phyloP scores from a whole-genome alignment of 2,329 filamentous ascomycete genomes.

The Basipetospora sp. region DNA sequence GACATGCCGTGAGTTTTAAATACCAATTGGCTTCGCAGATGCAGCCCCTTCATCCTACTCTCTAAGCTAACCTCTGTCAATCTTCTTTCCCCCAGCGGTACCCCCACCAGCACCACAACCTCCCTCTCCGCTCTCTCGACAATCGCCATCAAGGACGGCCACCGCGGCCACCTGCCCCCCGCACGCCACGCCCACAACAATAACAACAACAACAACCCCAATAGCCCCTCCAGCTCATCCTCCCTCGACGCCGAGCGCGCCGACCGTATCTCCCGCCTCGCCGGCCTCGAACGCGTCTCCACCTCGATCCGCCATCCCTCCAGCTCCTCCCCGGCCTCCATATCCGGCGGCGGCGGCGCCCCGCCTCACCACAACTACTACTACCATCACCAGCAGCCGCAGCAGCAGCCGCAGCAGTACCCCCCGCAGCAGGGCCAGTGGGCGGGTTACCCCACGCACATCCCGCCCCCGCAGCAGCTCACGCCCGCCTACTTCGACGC shows the following conservation, averaged over 20 bases:
- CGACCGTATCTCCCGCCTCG: constrained; percentile 85
- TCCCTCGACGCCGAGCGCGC: constrained; percentile 83
- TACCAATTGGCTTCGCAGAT: too few relatives aligned
- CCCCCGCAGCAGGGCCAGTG: too few relatives aligned
- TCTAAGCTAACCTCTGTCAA: too few relatives aligned
- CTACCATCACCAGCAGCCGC: constrained; percentile 1
- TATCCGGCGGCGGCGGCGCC: constrained; percentile 1
- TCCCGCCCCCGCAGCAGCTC: constrained; percentile 17
- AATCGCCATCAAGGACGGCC: constrained; percentile 90
- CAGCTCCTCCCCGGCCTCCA: constrained; percentile 7
- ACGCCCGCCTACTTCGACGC: constrained; percentile 68
- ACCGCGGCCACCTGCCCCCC: constrained; percentile 59
- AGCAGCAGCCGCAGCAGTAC: too few relatives aligned
- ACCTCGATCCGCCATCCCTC: constrained; percentile 33
- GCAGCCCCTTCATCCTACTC: constrained; percentile 4
- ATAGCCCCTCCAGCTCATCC: constrained; percentile 42
- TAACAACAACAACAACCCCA: too few relatives aligned
- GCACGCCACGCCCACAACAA: constrained; percentile 33
- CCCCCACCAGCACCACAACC: constrained; percentile 81
- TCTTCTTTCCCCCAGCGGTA: constrained; percentile 45
- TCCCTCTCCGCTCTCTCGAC: constrained; percentile 85
- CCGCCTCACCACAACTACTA: constrained; percentile 6
- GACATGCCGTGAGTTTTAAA: constrained; percentile 75
- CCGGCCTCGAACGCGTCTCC: constrained; percentile 76
- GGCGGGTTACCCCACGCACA: background rate